phyloP scores from a whole-genome alignment of 768 basidiomycete species.

The Collybia nuda region DNA sequence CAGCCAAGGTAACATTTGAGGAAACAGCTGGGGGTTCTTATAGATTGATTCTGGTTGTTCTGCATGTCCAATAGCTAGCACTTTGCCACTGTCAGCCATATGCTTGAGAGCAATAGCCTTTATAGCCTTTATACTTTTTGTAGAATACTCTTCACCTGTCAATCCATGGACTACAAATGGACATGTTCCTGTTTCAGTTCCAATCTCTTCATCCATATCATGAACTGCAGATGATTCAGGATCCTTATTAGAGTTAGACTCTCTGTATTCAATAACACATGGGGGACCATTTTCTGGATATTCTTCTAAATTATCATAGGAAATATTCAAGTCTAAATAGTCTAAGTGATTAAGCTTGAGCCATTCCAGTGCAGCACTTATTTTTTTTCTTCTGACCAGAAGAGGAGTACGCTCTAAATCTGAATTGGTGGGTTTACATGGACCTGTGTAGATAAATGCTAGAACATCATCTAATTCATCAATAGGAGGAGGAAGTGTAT shows the following conservation, averaged over 20 bases:
- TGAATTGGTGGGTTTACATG: no score
- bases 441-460: no score
- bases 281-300: slow-evolving; percentile 20
- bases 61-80: slow-evolving; percentile 19
- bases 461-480: no score
- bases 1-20: slow-evolving; percentile 22
- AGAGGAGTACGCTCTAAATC: no score
- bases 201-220: slow-evolving; percentile 22
- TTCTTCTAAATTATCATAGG: slow-evolving; percentile 15
- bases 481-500: no score
- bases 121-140: slow-evolving; percentile 10
- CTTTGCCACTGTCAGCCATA: slow-evolving; percentile 7
- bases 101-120: slow-evolving; percentile 20
- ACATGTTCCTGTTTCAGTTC: slow-evolving; percentile 25
- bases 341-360: slow-evolving; percentile 28
- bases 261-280: slow-evolving; percentile 19
- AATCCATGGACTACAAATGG: slow-evolving; percentile 35
- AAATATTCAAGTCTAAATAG: slow-evolving; percentile 28
- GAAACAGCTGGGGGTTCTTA: slow-evolving; percentile 31
- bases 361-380: slow-evolving; percentile 27
- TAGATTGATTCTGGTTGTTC: slow-evolving; percentile 19
- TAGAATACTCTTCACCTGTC: slow-evolving; percentile 17
- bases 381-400: slow-evolving; percentile 22
- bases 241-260: slow-evolving; percentile 12
- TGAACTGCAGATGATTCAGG: slow-evolving; percentile 11